Evolutionary conservation across 495 filamentous ascomycete genomes (phyloP), one percentile per base, ranked within the genome.

Genomic region (Xylaria cubensis): DNA sequence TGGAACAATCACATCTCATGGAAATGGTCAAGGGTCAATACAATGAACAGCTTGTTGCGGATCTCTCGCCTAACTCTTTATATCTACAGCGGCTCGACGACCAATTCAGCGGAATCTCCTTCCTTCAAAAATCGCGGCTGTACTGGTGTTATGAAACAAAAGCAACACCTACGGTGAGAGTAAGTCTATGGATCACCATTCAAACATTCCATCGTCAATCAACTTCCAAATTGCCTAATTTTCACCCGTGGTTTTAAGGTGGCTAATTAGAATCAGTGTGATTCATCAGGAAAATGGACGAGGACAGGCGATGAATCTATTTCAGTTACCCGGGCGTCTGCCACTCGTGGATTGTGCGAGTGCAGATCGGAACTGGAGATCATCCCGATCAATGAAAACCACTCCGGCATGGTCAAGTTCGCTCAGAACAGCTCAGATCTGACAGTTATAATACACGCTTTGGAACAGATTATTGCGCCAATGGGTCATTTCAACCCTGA

Each of bases 21-120:
- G 72, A 69, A 10, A 58, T 80, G 41, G 74, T 76, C 9, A 66
- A 75, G 56, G 73, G 67, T 9, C 75, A 80, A 32, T 71, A 71
- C 13, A 78, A 76, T 21, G 36, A 64, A 36, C 46, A 65, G 17
- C 44, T 48, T 7, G 17, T 48, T 17, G 44, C 44, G 13, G 44
- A 48, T 48, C 44, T 48, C 44, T 48, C 44, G 44, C 44, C 44
- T 17, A 48, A 48, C 44, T 48, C 44, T 48, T 4, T 17, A 48
- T 48, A 48, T 48, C 17, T 48, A 17, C 44, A n/a, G 44, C 44
- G 13, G 17, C 13, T 48, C 13, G 44, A 48, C 29, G 9, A 67
- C 0, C 66, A 63, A 48, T 48, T 48, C 44, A 17, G 44, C 17
- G 44, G 44, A 17, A 48, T 48, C 17, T 48, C 44, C 17, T 48